A percentile compares a stretch with the other conserved stretches of the same genome.
phyloP scores from a whole-genome alignment of 2,329 filamentous ascomycete genomes.

The Endocalyx cinctus region DNA sequence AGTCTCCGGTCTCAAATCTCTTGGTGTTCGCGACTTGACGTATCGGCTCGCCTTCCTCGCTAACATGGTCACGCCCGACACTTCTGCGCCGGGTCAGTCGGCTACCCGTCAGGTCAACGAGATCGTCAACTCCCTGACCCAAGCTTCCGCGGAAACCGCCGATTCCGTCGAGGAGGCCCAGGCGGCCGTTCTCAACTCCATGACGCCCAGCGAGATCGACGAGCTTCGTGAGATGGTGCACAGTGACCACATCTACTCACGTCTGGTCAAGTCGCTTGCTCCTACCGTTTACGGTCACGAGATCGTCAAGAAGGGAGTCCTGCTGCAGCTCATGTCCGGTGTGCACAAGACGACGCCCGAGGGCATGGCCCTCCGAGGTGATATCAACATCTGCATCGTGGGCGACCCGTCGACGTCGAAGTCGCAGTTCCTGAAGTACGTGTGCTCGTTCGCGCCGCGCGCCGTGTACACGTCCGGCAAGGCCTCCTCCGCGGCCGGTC shows the following conservation, averaged over 20 bases:
- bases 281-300: slow-evolving; percentile 97
- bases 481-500: slow-evolving; percentile 92
- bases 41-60: slow-evolving; percentile 95
- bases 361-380: slow-evolving; percentile 91
- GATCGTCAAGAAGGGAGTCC: slow-evolving; percentile 93
- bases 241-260: slow-evolving; percentile 89
- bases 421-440: slow-evolving; percentile 96
- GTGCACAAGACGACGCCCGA: slow-evolving; percentile 88
- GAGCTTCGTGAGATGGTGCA: slow-evolving; percentile 92
- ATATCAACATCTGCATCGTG: slow-evolving; percentile 98
- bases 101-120: slow-evolving; percentile 74
- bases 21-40: slow-evolving; percentile 91
- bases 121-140: slow-evolving; percentile 78
- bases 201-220: slow-evolving; percentile 83
- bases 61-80: slow-evolving; percentile 92
- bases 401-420: slow-evolving; percentile 96
- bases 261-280: slow-evolving; percentile 87
- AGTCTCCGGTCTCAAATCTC: slow-evolving; percentile 80
- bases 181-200: slow-evolving; percentile 77
- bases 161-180: slow-evolving; percentile 81
- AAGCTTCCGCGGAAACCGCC: slow-evolving; percentile 62
- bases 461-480: slow-evolving; percentile 98
- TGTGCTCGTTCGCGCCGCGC: slow-evolving; percentile 92
- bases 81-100: slow-evolving; percentile 71
- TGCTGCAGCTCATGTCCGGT: slow-evolving; percentile 94